phyloP scores from a whole-genome alignment of 1,139 yeast species.

The Starmera stellimalicola region DNA sequence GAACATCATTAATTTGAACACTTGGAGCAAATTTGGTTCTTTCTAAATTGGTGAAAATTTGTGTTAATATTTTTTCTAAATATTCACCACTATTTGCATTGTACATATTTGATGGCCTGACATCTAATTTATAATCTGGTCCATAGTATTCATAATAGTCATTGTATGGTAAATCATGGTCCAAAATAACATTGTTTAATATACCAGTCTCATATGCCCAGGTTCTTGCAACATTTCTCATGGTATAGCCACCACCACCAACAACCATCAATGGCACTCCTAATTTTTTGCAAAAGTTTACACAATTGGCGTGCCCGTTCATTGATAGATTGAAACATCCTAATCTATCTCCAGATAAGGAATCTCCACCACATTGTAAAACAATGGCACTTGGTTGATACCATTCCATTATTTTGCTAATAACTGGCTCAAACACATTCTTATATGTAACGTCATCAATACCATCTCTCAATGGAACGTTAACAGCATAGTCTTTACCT shows the following conservation, averaged over 20 bases:
- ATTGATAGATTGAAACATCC: conserved; percentile 91
- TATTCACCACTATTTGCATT: conserved; percentile 94
- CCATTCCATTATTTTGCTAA: conserved; percentile 79
- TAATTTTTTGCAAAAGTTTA: conserved; percentile 77
- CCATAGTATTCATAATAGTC: conserved; percentile 97
- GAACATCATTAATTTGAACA: conserved; percentile 87
- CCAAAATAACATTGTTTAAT: conserved; percentile 68
- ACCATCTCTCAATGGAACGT: conserved; percentile 87
- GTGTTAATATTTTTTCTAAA: conserved; percentile 72
- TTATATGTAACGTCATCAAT: conserved; percentile 85
- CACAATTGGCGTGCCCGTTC: conserved; percentile 94
- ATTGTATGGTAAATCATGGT: conserved; percentile 83
- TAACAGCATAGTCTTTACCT: conserved; percentile 80
- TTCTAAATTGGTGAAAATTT: conserved; percentile 70
- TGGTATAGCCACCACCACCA: conserved; percentile 98
- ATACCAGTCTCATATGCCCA: conserved; percentile 96
- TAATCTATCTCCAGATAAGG: conserved; percentile 80
- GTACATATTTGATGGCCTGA: conserved; percentile 92
- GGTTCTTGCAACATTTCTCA: conserved; percentile 91
- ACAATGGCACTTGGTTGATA: conserved; percentile 91
- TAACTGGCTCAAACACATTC: conserved; percentile 80
- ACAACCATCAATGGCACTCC: conserved; percentile 84
- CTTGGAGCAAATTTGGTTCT: conserved; percentile 92
- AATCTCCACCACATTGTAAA: conserved; percentile 89
- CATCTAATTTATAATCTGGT: conserved; percentile 89